These are phyloP conservation scores for Didymosphaeria variabile DNA, from an alignment of 2,329 filamentous ascomycete genomes.

Conservation along the genomic window DNA sequence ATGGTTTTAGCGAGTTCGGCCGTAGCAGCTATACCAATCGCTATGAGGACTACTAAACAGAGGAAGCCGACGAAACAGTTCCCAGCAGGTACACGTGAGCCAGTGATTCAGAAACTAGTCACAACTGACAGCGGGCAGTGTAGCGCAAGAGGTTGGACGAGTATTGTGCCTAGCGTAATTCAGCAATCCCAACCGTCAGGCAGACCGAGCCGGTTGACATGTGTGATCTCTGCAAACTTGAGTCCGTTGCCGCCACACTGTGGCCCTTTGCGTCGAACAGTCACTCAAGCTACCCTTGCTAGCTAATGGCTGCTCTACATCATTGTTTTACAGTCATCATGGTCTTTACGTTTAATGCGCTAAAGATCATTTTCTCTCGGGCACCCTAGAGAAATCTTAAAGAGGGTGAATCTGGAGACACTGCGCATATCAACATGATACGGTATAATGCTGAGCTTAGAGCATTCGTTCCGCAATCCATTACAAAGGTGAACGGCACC, in stretches of 20 bases:
- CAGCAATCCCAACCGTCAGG: neutral
- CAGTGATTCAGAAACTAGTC: no score
- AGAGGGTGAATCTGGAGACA: neutral
- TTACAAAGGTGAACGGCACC: neutral
- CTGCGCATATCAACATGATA: neutral
- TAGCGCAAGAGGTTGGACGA: neutral
- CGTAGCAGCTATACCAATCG: neutral
- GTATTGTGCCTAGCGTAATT: neutral
- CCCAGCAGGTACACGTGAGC: neutral
- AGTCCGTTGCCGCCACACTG: no score
- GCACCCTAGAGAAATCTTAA: neutral
- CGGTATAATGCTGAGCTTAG: neutral
- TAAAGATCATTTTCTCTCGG: neutral
- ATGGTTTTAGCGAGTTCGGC: neutral
- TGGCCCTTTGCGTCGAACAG: neutral
- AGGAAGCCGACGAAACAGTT: neutral
- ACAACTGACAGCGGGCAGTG: no score
- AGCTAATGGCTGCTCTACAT: neutral
- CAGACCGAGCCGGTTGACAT: neutral
- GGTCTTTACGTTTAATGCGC: neutral
- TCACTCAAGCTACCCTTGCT: neutral
- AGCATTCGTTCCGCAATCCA: neutral
- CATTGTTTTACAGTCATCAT: neutral
- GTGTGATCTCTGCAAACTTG: neutral
- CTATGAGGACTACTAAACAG: slow-evolving; percentile 1